These are phyloP conservation scores for Candida pseudoviswanathii DNA, from an alignment of 1,139 yeast species.

Conservation along the genomic window DNA sequence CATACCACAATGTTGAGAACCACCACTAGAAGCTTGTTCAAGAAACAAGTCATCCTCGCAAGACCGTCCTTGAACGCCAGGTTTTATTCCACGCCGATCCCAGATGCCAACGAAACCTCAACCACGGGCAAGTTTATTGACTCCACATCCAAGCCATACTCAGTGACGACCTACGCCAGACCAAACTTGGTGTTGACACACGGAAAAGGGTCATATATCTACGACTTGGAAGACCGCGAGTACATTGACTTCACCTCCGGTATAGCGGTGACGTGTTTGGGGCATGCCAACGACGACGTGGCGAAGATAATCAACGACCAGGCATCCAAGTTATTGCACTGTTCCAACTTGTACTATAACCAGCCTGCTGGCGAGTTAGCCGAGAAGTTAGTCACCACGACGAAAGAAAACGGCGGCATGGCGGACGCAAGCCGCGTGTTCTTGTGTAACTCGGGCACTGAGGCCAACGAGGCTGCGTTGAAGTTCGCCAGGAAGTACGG, in stretches of 20 bases:
- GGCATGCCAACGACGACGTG: slow-evolving; percentile 79
- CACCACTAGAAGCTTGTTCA: background rate
- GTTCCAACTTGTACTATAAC: slow-evolving; percentile 84
- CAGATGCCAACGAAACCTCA: slow-evolving; percentile 23
- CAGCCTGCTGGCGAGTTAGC: slow-evolving; percentile 82
- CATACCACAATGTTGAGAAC: background rate
- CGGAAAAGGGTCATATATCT: slow-evolving; percentile 73
- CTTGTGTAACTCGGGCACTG: slow-evolving; percentile 91
- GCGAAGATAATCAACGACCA: slow-evolving; percentile 73
- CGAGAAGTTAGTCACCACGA: slow-evolving; percentile 66
- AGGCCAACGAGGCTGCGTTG: slow-evolving; percentile 96
- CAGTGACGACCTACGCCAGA: slow-evolving; percentile 82
- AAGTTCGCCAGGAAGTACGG: slow-evolving; percentile 93
- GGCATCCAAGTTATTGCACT: slow-evolving; percentile 71
- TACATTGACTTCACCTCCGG: slow-evolving; percentile 94
- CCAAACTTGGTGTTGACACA: slow-evolving; percentile 71
- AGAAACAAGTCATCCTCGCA: background rate
- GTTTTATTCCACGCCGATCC: slow-evolving; percentile 9
- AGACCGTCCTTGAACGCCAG: background rate
- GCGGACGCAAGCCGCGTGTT: slow-evolving; percentile 79
- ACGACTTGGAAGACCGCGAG: slow-evolving; percentile 75
- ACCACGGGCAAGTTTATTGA: slow-evolving; percentile 36
- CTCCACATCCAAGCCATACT: slow-evolving; percentile 51
- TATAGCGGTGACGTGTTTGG: slow-evolving; percentile 93
- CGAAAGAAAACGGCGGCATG: slow-evolving; percentile 77